Base-by-base conservation (phyloP, 2,329 filamentous ascomycete genomes). In the Botrytis cinerea region DNA sequence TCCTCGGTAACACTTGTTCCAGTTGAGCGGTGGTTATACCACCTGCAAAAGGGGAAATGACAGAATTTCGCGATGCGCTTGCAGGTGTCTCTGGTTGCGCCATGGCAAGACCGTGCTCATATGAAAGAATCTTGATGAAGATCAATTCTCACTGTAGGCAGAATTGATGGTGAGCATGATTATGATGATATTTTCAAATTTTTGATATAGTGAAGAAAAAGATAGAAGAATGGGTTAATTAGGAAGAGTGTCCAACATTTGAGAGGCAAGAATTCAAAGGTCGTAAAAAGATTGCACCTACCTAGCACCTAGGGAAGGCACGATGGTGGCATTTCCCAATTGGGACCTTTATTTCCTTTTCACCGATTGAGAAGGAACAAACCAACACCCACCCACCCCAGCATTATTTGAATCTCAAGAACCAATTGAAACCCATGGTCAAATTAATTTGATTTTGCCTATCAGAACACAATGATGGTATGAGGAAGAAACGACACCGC, bases 401-500 rank as follows among this genome's bases (percentile, higher is more conserved):
- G 12, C 43, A 35, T 46, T 38, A 18, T 57, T 54, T 63, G 16
- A 57, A 57, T 57, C 40, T 25, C 45, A 22, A 40, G n/a, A n/a
- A 43, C 46, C 18, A 22, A 69, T 38, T 46, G 62, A 57, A 72
- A 69, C 20, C 67, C 51, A 45, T 68, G 64, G 48, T 69, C 62
- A 72, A 68, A 68, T 72, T 68, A 72, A 68, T 40, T 72, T 59
- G 48, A 68, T 68, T 68, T 68, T 68, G 51, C 71, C 71, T 72
- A 69, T 69, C 71, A 68, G 64, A 72, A 71, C 69, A 72, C 48
- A 46, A 69, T 45, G 54, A 72, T 59, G 54, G 66, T 16, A 57
- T 22, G 48, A 69, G 48, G 66, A 69, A 43, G 48, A 43, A 57
- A 59, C 48, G 35, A 10, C 35, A 68, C 46, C 48, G 66, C 66